Percentiles rank a stretch among this genome's conserved stretches.
Evolutionary conservation across 257 asterid species (phyloP).

Genomic region (Fraxinus quadrangulata): DNA sequence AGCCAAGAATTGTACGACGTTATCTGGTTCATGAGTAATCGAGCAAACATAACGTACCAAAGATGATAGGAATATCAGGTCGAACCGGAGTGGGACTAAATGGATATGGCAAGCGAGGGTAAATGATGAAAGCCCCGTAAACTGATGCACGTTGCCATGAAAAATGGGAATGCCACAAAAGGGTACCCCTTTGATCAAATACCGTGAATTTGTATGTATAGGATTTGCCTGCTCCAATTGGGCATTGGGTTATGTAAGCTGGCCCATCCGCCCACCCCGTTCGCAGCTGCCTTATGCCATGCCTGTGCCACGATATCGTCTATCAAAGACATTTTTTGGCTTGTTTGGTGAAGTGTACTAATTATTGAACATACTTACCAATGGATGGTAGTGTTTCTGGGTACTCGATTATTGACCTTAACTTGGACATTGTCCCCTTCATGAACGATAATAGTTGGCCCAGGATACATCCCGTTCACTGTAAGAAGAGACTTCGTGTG

Average conservation of each 20-base stretch:
- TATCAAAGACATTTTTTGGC: neutral
- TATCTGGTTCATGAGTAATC: neutral
- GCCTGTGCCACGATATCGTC: conserved; percentile 43
- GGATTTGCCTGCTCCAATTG: conserved; percentile 52
- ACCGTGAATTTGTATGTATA: conserved; percentile 64
- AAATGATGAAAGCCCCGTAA: conserved; percentile 76
- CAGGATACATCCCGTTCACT: conserved; percentile 73
- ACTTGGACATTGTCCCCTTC: conserved; percentile 77
- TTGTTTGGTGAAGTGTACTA: neutral
- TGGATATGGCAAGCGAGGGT: conserved; percentile 60
- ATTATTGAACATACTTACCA: conserved; percentile 40
- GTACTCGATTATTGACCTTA: conserved; percentile 51
- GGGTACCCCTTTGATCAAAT: conserved; percentile 63
- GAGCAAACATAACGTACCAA: conserved; percentile 40
- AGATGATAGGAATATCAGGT: conserved; percentile 45
- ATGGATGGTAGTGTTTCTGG: conserved; percentile 69
- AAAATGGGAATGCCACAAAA: conserved; percentile 86
- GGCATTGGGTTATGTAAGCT: conserved; percentile 78
- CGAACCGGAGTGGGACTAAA: conserved; percentile 32
- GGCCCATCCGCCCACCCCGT: conserved; percentile 92
- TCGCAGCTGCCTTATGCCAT: conserved; percentile 64
- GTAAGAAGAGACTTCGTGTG: conserved; percentile 48
- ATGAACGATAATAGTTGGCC: conserved; percentile 64
- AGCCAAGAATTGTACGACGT: neutral
- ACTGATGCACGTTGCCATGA: conserved; percentile 84